Conservation (phyloP, 2,329 filamentous ascomycete genomes). For the Trematosphaeria pertusa region DNA sequence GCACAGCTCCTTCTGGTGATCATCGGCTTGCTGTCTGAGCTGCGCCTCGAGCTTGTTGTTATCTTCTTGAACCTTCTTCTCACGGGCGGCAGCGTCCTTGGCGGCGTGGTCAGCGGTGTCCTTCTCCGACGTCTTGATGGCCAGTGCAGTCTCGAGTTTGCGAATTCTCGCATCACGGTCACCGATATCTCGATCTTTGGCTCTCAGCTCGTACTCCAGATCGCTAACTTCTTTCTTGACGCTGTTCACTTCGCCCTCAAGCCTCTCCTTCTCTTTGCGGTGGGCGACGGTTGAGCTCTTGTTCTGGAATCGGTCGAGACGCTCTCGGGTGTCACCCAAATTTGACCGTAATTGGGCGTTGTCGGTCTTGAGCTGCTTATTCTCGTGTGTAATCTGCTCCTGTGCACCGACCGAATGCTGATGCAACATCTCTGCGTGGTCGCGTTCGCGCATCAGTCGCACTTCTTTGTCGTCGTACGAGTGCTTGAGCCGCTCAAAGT, state of each 20-base stretch:
- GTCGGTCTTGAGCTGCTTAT: background rate
- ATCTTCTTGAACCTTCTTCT: background rate
- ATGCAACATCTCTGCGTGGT: background rate
- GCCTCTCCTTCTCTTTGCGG: no score
- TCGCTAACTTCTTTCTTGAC: no score
- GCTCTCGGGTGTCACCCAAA: no score
- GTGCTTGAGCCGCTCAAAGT: background rate
- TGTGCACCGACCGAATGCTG: background rate
- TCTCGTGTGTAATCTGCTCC: background rate
- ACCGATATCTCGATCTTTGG: background rate
- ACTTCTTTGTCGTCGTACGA: background rate
- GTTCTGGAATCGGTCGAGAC: no score
- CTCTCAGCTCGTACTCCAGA: no score
- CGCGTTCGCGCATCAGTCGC: background rate
- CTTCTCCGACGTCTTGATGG: background rate
- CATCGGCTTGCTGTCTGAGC: background rate
- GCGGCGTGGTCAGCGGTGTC: background rate
- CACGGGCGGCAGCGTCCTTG: background rate
- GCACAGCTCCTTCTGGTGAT: background rate
- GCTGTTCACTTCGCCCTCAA: no score
- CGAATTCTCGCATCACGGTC: background rate
- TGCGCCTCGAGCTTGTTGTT: background rate
- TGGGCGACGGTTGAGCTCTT: no score
- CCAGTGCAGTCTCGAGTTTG: background rate
- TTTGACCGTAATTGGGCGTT: background rate